A percentile compares a stretch with the other conserved stretches of the same genome.
Evolutionary conservation across 179 eudicot species (phyloP).

Genomic region (Nepenthes alata): DNA sequence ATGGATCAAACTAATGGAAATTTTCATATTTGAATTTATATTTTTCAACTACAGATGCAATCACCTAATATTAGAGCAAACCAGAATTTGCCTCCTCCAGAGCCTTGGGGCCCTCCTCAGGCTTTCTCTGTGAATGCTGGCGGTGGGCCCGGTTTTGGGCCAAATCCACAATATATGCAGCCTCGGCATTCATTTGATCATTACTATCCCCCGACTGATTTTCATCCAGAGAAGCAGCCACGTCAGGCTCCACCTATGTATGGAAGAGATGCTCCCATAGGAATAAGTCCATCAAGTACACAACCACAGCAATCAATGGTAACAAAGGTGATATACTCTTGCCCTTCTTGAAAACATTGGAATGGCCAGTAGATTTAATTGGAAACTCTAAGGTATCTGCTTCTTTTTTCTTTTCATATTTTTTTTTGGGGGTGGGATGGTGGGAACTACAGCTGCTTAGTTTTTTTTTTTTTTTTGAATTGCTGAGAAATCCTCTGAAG

Average conservation of each 20-base stretch:
- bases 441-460: too few species aligned
- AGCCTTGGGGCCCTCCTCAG: conserved; percentile 36
- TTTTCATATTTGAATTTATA: too few species aligned
- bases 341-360: too few species aligned
- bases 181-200: conserved; percentile 30
- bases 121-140: conserved; percentile 24
- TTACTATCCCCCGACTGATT: conserved; percentile 28
- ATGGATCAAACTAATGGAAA: too few species aligned
- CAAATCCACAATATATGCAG: conserved; percentile 20
- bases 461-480: too few species aligned
- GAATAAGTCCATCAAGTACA: neutral
- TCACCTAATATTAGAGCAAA: conserved; percentile 21
- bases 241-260: conserved; percentile 24
- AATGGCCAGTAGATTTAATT: too few species aligned
- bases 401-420: too few species aligned
- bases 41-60: conserved; percentile 30
- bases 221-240: conserved; percentile 26
- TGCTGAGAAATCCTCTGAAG: too few species aligned
- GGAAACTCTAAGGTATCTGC: too few species aligned
- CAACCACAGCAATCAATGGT: conserved; percentile 1
- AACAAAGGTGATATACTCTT: neutral
- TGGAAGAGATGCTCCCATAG: conserved; percentile 29
- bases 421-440: too few species aligned
- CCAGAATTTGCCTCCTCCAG: conserved; percentile 28
- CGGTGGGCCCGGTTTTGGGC: conserved; percentile 26